phyloP scores from a whole-genome alignment of 2,329 filamentous ascomycete species.

The Cladosporium sp. region DNA sequence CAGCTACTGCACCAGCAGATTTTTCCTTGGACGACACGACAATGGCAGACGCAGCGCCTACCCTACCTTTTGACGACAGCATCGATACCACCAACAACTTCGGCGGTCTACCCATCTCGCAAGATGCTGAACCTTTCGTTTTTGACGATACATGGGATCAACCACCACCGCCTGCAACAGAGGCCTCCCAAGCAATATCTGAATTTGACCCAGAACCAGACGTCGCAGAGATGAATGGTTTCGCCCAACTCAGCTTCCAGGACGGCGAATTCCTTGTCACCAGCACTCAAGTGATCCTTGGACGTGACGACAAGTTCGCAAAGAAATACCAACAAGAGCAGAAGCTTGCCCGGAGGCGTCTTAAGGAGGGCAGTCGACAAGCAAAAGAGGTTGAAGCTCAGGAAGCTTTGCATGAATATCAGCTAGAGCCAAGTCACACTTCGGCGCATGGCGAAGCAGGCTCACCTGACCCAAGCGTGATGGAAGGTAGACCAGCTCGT shows the following conservation, averaged over 20 bases:
- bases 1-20: not conserved
- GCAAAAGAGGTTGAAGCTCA: constrained; percentile 15
- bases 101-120: not conserved
- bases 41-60: not conserved
- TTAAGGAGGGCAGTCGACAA: constrained; percentile 6
- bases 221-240: constrained; percentile 48
- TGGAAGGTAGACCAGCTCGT: constrained; percentile 26
- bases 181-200: constrained; percentile 1
- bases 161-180: not conserved
- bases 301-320: constrained; percentile 51
- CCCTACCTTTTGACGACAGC: not conserved
- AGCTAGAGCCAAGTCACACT: constrained; percentile 26
- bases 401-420: constrained; percentile 22
- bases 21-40: not conserved
- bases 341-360: constrained; percentile 15
- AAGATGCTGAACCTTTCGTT: not conserved
- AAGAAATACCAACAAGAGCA: constrained; percentile 18
- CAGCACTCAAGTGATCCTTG: constrained; percentile 67
- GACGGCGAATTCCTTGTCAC: constrained; percentile 78
- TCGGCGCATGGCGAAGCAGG: constrained; percentile 22
- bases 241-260: constrained; percentile 65
- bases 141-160: constrained; percentile 7
- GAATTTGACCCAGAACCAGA: constrained; percentile 9
- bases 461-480: constrained; percentile 17
- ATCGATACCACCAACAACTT: constrained; percentile 5